Evolutionary conservation across 176 grass and related monocot genomes (phyloP).

Genomic region (Cymbopogon citratus): DNA sequence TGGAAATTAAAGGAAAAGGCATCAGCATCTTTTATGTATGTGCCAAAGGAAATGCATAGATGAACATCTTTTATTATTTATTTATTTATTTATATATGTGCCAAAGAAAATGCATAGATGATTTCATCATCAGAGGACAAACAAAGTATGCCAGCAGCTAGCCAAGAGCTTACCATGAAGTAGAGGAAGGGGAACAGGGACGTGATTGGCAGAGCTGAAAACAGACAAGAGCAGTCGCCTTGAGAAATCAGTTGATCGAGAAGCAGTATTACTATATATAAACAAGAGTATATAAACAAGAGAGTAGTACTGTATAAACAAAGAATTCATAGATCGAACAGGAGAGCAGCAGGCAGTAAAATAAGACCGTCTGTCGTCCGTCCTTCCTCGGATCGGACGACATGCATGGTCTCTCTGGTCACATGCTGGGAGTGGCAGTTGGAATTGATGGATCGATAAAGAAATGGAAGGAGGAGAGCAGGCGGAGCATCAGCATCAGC

Average conservation of each 20-base stretch:
- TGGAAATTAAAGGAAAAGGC: not conserved
- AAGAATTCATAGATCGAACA: not conserved
- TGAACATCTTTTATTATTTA: too few species aligned
- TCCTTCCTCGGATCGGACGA: too few species aligned
- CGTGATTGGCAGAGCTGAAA: conserved; percentile 55
- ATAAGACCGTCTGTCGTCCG: not conserved
- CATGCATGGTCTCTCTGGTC: not conserved
- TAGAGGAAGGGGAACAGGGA: conserved; percentile 68
- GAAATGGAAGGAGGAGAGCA: not conserved
- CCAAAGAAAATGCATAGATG: not conserved
- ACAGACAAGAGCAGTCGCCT: not conserved
- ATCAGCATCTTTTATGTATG: not conserved
- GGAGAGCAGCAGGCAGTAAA: not conserved
- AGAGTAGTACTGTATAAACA: not conserved
- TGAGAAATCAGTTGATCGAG: not conserved
- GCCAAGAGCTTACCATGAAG: conserved; percentile 58
- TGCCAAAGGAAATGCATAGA: too few species aligned
- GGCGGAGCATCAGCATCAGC: not conserved
- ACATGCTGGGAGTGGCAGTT: too few species aligned
- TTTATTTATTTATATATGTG: not conserved
- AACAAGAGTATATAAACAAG: too few species aligned
- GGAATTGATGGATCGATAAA: not conserved
- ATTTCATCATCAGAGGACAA: not conserved
- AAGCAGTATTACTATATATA: too few species aligned
- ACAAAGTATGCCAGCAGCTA: not conserved